These are phyloP conservation scores for Cryptococcus amylolentus DNA, from an alignment of 1,284 basidiomycete species.

Conservation along the genomic window DNA sequence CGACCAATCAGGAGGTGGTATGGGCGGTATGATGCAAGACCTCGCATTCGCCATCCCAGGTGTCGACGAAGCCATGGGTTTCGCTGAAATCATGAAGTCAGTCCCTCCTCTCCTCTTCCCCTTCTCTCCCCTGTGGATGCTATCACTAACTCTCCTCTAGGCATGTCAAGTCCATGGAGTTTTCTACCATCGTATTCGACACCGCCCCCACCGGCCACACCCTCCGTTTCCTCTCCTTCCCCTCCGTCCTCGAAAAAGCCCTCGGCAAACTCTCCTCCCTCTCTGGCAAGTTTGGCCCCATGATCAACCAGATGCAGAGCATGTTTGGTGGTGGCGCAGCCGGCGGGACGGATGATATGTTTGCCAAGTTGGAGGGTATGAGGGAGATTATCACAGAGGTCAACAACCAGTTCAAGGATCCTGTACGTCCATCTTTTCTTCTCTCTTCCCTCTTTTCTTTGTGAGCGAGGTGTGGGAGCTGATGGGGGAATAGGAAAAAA, in stretches of 20 bases:
- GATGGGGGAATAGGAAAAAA: conserved; percentile 70
- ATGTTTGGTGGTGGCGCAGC: conserved; percentile 84
- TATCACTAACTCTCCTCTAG: conserved; percentile 49
- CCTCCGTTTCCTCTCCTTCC: conserved; percentile 96
- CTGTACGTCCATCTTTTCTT: conserved; percentile 57
- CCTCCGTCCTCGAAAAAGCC: conserved; percentile 94
- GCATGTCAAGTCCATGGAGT: conserved; percentile 99
- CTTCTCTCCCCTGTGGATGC: neutral
- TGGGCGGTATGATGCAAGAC: conserved; percentile 99
- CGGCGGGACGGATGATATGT: conserved; percentile 82
- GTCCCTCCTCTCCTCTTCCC: conserved; percentile 27
- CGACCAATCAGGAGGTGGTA: conserved; percentile 63
- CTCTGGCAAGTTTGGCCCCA: conserved; percentile 89
- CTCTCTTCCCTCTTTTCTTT: neutral
- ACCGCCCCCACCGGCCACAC: conserved; percentile 99
- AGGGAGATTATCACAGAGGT: conserved; percentile 95
- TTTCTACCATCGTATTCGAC: conserved; percentile 98
- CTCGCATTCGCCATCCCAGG: conserved; percentile 98
- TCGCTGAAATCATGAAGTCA: conserved; percentile 99
- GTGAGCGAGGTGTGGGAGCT: neutral
- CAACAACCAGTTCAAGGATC: conserved; percentile 98
- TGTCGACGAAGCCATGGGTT: conserved; percentile 99
- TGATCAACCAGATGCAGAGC: conserved; percentile 90
- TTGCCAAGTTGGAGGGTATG: conserved; percentile 97
- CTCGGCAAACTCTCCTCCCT: conserved; percentile 89